Conservation (phyloP, 768 basidiomycete genomes). For the Suillus occidentalis region DNA sequence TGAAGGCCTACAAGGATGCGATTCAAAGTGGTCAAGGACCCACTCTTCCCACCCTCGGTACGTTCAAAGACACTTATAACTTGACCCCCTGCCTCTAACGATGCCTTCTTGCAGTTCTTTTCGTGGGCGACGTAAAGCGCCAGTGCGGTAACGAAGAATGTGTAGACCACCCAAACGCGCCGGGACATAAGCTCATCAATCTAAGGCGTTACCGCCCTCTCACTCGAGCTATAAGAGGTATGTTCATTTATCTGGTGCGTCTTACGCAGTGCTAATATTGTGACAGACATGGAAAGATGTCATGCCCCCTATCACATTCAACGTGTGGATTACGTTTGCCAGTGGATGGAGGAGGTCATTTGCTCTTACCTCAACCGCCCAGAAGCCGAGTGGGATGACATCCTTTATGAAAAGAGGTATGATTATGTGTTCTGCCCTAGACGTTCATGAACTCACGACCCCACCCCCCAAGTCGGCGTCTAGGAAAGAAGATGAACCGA, state of each 20-base stretch:
- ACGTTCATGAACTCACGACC: not conserved
- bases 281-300: constrained; percentile 46
- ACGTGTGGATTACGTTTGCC: constrained; percentile 33
- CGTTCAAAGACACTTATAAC: not conserved
- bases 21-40: constrained; percentile 29
- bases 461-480: too few species aligned
- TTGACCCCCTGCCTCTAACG: constrained; percentile 8
- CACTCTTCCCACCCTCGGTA: constrained; percentile 22
- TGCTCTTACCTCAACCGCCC: constrained; percentile 27
- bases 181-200: constrained; percentile 36
- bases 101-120: constrained; percentile 24
- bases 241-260: not conserved
- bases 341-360: constrained; percentile 40
- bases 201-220: constrained; percentile 39
- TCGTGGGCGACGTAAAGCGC: constrained; percentile 32
- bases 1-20: constrained; percentile 31
- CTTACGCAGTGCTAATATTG: constrained; percentile 2
- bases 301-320: constrained; percentile 43
- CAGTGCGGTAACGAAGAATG: constrained; percentile 31
- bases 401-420: constrained; percentile 31
- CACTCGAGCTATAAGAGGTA: constrained; percentile 43
- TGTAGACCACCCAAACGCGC: constrained; percentile 25
- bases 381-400: constrained; percentile 27
- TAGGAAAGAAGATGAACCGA: too few species aligned
- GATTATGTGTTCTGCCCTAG: constrained; percentile 6